Evolutionary conservation across 176 grass and related monocot species (phyloP), one percentile per base, ranked within the genome.

Genomic region (Alopecurus myosuroides): DNA sequence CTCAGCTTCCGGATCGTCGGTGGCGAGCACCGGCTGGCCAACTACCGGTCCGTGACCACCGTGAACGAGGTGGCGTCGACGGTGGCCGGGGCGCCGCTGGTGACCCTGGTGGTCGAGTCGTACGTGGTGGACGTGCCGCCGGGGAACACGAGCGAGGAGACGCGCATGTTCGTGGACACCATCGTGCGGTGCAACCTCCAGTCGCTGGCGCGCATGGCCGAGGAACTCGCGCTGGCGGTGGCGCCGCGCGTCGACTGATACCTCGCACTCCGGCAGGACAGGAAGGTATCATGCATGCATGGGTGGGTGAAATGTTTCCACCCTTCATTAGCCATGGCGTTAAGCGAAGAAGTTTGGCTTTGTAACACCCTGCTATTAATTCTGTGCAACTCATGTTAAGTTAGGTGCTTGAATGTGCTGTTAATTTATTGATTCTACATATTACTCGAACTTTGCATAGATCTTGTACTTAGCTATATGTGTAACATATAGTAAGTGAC

Each of bases 11-110:
- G 91, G 49, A 85, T 98, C 20, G 77, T 98, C 2, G 93, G 95
- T 77, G 93, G 95, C 31, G 89, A 93, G 76, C 93, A 95, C 92
- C 86, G 95, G 52, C 84, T 98, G 36, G 49, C 85, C 82, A 98
- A 98, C 84, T 98, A 98, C 87, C 87, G 85, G 18, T 93, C 95
- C 8, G 93, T 98, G 22, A 98, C 95, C 67, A 95, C 89, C 34
- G 92, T 98, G 63, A 91, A 90, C 37, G 57, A 90, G 64, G 79
- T 62, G 50, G 46, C 82, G 41, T 1, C 82, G 17, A 25, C 44
- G 62, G 37, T 50, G 52, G 30, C 61, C 20, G 45, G 63, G 49
- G 42, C 70, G 25, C 58, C 50, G 76, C 20, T 2, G 14, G 37
- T 63, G 53, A 69, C 95, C 62, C 77, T 87, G 18, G 95, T 98